Evolutionary conservation across 1,284 basidiomycete genomes (phyloP).

Genomic region (Austroboletus rostrupii): DNA sequence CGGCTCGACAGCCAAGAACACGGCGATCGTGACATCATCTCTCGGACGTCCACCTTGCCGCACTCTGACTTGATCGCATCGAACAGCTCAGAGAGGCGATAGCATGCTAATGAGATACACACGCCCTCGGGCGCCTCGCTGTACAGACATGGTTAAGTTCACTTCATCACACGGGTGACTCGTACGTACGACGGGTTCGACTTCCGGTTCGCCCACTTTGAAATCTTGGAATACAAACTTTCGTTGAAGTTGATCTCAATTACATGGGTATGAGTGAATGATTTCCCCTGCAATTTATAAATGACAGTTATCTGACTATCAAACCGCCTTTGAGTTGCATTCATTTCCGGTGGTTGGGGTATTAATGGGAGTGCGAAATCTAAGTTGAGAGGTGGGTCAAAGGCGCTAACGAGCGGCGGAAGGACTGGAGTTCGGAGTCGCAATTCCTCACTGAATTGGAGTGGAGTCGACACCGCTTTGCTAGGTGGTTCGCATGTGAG

Average conservation of each 20-base stretch:
- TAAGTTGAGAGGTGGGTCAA: conserved; percentile 19
- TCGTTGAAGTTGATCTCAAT: conserved; percentile 25
- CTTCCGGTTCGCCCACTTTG: conserved; percentile 23
- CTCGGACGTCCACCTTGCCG: conserved; percentile 4
- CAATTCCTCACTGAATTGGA: conserved; percentile 1
- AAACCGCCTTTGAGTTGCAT: conserved; percentile 12
- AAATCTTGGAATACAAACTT: conserved; percentile 16
- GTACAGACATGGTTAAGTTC: not conserved
- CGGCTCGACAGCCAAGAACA: conserved; percentile 28
- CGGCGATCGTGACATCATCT: conserved; percentile 5
- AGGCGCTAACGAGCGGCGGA: conserved; percentile 10
- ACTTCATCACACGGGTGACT: not conserved
- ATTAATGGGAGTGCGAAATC: conserved; percentile 13
- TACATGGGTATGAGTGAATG: conserved; percentile 19
- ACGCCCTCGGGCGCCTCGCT: conserved; percentile 21
- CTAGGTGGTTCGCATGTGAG: not conserved
- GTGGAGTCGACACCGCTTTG: not conserved
- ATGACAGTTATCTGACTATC: conserved; percentile 19
- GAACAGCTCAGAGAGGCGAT: conserved; percentile 21
- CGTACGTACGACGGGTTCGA: conserved; percentile 21
- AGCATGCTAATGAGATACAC: conserved; percentile 30
- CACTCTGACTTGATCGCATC: conserved; percentile 1
- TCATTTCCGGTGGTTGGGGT: not conserved
- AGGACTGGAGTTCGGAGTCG: conserved; percentile 9
- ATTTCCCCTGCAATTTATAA: conserved; percentile 16